Evolutionary conservation across 2,329 filamentous ascomycete species (phyloP).

Genomic region (Botrytis pseudocinerea): DNA sequence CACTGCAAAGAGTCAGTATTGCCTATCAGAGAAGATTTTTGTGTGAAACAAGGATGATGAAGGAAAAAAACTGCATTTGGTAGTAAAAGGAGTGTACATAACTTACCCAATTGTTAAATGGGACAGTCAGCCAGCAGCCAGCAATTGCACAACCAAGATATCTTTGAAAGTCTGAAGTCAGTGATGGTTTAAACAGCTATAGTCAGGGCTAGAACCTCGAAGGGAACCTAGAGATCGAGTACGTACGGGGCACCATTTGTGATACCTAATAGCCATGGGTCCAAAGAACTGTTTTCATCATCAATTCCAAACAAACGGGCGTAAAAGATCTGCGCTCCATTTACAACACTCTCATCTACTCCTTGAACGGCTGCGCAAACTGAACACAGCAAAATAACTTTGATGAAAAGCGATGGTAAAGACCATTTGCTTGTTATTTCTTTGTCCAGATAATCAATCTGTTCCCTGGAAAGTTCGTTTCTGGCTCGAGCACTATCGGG

Average conservation of each 20-base stretch:
- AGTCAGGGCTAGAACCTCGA: neutral
- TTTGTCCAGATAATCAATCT: conserved; percentile 56
- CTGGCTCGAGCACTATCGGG: conserved; percentile 42
- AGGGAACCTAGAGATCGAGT: neutral
- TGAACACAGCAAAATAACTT: conserved; percentile 64
- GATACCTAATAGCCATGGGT: conserved; percentile 61
- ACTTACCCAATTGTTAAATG: conserved; percentile 59
- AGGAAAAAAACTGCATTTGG: neutral
- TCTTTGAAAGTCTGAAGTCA: neutral
- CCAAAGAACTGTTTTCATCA: conserved; percentile 46
- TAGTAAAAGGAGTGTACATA: neutral
- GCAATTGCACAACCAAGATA: conserved; percentile 68
- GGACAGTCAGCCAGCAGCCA: conserved; percentile 73
- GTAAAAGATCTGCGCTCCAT: conserved; percentile 68
- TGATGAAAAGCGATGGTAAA: conserved; percentile 54
- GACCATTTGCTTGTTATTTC: conserved; percentile 69
- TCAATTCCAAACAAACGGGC: conserved; percentile 60
- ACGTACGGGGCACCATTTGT: conserved; percentile 55
- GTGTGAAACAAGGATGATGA: neutral
- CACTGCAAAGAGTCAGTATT: conserved; percentile 45
- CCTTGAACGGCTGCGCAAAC: conserved; percentile 69
- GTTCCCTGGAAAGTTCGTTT: conserved; percentile 55
- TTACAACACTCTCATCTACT: conserved; percentile 69
- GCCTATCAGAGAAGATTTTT: neutral
- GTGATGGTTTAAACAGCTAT: neutral